These are phyloP conservation scores for Tolypocladium capitatum DNA, from an alignment of 2,329 filamentous ascomycete genomes.

Conservation along the genomic window DNA sequence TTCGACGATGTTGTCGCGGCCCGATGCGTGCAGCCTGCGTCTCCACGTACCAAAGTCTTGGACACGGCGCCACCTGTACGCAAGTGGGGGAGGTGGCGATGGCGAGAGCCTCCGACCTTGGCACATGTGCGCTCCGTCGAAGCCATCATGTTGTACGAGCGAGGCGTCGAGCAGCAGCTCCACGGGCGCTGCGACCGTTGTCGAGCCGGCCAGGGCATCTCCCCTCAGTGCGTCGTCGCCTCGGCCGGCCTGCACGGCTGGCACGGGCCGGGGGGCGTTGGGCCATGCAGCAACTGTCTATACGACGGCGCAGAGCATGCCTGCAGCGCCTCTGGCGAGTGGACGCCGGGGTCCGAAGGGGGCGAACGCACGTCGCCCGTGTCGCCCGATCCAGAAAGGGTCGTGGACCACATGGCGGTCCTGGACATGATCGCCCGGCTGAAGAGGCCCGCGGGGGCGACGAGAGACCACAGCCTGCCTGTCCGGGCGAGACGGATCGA, in stretches of 20 bases:
- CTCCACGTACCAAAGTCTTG: not conserved
- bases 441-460: slow-evolving; percentile 7
- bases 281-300: slow-evolving; percentile 13
- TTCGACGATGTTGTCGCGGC: slow-evolving; percentile 6
- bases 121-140: slow-evolving; percentile 7
- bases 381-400: not conserved
- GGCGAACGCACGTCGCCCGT: not conserved
- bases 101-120: slow-evolving; percentile 7
- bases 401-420: slow-evolving; percentile 14
- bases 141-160: slow-evolving; percentile 13
- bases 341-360: not conserved
- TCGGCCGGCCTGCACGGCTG: slow-evolving; percentile 1
- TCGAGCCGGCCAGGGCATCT: slow-evolving; percentile 10
- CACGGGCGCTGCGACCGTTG: slow-evolving; percentile 10
- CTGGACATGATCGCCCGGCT: slow-evolving; percentile 13
- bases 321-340: not conserved
- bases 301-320: slow-evolving; percentile 7
- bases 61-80: slow-evolving; percentile 3
- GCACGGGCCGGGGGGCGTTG: not conserved
- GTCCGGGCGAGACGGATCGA: slow-evolving; percentile 12
- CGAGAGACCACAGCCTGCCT: slow-evolving; percentile 9
- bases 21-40: not conserved
- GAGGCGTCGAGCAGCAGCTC: slow-evolving; percentile 7
- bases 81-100: slow-evolving; percentile 10
- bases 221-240: slow-evolving; percentile 12